A percentile compares a stretch with the other conserved stretches of the same genome.
phyloP scores from a whole-genome alignment of 257 asterid genomes.

The Nicotiana attenuata region DNA sequence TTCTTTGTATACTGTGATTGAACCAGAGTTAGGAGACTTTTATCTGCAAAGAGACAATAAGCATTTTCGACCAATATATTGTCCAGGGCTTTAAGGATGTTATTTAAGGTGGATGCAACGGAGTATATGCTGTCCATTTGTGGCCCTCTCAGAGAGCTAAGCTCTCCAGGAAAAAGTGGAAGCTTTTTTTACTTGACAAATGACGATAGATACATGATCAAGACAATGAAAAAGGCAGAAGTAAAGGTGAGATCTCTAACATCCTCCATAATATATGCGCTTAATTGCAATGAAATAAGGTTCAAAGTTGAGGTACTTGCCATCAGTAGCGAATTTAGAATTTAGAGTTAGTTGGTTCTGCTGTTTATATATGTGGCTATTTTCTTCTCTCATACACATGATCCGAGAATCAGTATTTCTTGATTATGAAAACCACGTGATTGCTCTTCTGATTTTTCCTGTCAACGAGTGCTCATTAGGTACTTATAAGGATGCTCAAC shows the following conservation, averaged over 20 bases:
- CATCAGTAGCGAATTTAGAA: not conserved
- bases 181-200: constrained; percentile 90
- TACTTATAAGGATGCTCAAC: constrained; percentile 66
- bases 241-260: constrained; percentile 52
- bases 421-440: not conserved
- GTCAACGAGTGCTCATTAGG: constrained; percentile 33
- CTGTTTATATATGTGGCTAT: not conserved
- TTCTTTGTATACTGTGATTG: not conserved
- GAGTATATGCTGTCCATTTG: constrained; percentile 95
- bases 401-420: not conserved
- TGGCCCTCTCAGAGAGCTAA: constrained; percentile 86
- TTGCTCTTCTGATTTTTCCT: not conserved
- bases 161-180: constrained; percentile 94
- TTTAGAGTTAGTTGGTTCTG: not conserved
- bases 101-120: constrained; percentile 94
- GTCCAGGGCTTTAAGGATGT: constrained; percentile 66
- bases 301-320: not conserved
- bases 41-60: not conserved
- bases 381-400: not conserved
- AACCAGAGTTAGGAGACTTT: not conserved
- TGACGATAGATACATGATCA: constrained; percentile 96
- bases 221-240: constrained; percentile 97
- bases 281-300: not conserved
- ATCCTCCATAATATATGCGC: not conserved
- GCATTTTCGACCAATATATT: not conserved